Conservation (phyloP, 257 asterid species). For the Solanum lycopersicoides region DNA sequence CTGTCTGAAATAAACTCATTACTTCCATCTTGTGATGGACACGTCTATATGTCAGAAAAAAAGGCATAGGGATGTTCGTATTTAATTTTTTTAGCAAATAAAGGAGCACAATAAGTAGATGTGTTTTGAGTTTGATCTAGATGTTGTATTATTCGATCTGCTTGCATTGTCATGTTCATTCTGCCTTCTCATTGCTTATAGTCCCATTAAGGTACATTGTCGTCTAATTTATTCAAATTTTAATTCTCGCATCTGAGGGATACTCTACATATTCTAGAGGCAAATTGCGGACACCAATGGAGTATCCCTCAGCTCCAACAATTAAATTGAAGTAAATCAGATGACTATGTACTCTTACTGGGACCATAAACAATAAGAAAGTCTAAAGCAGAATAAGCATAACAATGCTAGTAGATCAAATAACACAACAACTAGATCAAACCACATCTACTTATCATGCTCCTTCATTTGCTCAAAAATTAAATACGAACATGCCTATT, state of each 20-base stretch:
- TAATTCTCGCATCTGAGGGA: conserved; percentile 47
- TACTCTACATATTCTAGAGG: conserved; percentile 66
- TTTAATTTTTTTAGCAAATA: not conserved
- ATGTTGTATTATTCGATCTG: not conserved
- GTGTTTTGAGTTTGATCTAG: not conserved
- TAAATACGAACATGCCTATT: not conserved
- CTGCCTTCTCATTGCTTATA: not conserved
- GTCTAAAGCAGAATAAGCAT: not conserved
- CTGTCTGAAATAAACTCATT: not conserved
- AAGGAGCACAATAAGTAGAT: not conserved
- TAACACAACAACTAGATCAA: not conserved
- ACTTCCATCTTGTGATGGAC: not conserved
- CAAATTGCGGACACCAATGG: conserved; percentile 72
- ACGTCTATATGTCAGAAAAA: not conserved
- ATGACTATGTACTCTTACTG: not conserved
- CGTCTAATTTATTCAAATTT: not conserved
- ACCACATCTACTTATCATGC: not conserved
- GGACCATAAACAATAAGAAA: not conserved
- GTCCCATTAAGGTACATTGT: not conserved
- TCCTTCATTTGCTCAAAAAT: not conserved
- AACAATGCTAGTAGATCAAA: not conserved
- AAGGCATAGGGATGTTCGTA: not conserved
- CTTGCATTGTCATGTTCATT: not conserved
- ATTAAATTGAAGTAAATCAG: not conserved
- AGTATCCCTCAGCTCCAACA: conserved; percentile 62